A percentile compares a stretch with the other conserved stretches of the same genome.
Evolutionary conservation across 192 early-diverging fungal species (phyloP).

Genomic region (Coemansia sp.): DNA sequence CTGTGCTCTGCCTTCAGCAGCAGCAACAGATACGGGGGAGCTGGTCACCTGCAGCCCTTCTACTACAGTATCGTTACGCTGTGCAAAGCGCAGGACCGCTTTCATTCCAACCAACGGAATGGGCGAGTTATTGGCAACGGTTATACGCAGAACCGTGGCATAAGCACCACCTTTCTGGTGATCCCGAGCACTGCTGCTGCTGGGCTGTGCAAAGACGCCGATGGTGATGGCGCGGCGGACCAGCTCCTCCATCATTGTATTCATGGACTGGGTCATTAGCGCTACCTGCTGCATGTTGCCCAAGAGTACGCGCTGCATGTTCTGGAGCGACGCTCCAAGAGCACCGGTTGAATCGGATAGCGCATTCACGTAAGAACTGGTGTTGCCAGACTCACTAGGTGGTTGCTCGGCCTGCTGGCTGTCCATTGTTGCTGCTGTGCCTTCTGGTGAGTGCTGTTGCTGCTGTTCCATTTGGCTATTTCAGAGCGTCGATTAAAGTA

Average conservation of each 20-base stretch:
- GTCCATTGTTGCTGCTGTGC: background rate
- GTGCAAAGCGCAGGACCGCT: slow-evolving; percentile 16
- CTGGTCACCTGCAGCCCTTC: background rate
- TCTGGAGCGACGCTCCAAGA: slow-evolving; percentile 38
- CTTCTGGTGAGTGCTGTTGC: background rate
- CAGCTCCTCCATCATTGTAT: slow-evolving; percentile 54
- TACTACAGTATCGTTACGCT: background rate
- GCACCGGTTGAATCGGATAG: slow-evolving; percentile 36
- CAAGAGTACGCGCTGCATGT: slow-evolving; percentile 39
- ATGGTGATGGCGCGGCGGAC: slow-evolving; percentile 38
- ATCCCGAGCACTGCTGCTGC: background rate
- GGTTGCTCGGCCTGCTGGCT: background rate
- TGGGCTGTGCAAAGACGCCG: slow-evolving; percentile 22
- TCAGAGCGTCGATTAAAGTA: no score
- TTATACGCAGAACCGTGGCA: slow-evolving; percentile 6
- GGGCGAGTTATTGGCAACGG: slow-evolving; percentile 30
- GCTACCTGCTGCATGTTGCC: slow-evolving; percentile 51
- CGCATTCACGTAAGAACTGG: background rate
- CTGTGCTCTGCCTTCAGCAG: background rate
- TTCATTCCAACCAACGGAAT: slow-evolving; percentile 24
- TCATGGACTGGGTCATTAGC: slow-evolving; percentile 51
- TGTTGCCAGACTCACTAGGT: background rate
- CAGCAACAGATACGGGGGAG: background rate
- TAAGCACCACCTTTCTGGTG: background rate
- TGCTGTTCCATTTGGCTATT: background rate